These are phyloP conservation scores for Cercospora sp. DNA, from an alignment of 2,329 filamentous ascomycete species.

Conservation along the genomic window DNA sequence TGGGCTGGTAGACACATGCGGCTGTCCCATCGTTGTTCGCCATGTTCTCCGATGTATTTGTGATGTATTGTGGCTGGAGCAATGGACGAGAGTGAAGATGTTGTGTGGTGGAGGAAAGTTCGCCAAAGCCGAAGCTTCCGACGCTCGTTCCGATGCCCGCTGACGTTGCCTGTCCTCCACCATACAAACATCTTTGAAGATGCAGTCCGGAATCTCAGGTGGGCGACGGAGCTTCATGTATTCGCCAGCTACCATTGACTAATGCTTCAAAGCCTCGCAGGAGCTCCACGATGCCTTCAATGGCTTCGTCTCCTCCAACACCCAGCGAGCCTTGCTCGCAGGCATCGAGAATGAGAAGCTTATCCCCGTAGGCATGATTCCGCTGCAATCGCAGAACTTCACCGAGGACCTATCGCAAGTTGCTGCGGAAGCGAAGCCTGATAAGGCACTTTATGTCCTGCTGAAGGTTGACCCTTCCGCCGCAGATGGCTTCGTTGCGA, in stretches of 20 bases:
- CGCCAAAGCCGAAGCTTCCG: slow-evolving; percentile 3
- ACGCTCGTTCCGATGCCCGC: slow-evolving; percentile 6
- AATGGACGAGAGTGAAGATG: neutral
- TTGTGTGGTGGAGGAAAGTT: neutral
- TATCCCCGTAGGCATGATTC: slow-evolving; percentile 59
- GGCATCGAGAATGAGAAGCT: slow-evolving; percentile 70
- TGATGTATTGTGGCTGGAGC: neutral
- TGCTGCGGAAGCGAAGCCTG: slow-evolving; percentile 62
- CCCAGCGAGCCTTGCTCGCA: slow-evolving; percentile 68
- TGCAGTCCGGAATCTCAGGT: slow-evolving; percentile 82
- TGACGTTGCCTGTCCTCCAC: slow-evolving; percentile 1
- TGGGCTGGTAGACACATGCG: neutral
- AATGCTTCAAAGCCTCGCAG: slow-evolving; percentile 61
- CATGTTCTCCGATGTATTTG: neutral
- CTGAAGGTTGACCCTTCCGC: slow-evolving; percentile 63
- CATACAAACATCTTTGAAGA: slow-evolving; percentile 41
- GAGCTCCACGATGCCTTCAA: slow-evolving; percentile 76
- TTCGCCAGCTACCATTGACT: slow-evolving; percentile 1
- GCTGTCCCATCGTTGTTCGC: neutral
- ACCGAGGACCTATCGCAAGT: slow-evolving; percentile 64
- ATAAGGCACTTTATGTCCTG: slow-evolving; percentile 71
- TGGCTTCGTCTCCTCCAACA: slow-evolving; percentile 61
- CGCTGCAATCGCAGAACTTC: slow-evolving; percentile 57
- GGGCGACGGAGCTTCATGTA: slow-evolving; percentile 26
- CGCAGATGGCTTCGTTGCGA: slow-evolving; percentile 58